Conservation (phyloP, 192 early-diverging fungal species). For the Funneliformis geosporum region DNA sequence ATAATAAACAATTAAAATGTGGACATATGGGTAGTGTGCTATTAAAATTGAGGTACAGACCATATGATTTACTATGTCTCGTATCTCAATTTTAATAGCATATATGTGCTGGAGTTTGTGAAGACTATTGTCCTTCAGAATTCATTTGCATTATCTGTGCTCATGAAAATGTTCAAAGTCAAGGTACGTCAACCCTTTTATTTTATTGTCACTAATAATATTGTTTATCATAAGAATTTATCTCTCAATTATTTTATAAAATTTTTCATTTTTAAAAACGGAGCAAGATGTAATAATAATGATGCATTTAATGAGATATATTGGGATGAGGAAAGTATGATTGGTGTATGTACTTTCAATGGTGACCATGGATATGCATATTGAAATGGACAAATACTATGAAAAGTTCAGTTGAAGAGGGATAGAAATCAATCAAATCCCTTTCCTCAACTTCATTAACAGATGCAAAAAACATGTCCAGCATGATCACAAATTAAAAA, state of each 20-base stretch:
- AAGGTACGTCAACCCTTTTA: too few relatives aligned
- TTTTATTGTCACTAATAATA: too few relatives aligned
- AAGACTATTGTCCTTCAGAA: constrained; percentile 38
- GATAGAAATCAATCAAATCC: not conserved
- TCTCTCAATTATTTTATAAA: too few relatives aligned
- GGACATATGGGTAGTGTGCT: too few relatives aligned
- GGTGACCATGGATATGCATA: constrained; percentile 50
- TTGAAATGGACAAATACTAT: constrained; percentile 50
- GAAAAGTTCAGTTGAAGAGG: not conserved
- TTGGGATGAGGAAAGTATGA: constrained; percentile 45
- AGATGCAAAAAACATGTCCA: constrained; percentile 6
- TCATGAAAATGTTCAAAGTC: constrained; percentile 30
- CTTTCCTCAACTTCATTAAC: not conserved
- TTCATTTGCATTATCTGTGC: constrained; percentile 43
- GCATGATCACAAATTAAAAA: not conserved
- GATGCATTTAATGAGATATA: constrained; percentile 25
- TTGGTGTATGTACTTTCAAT: constrained; percentile 54
- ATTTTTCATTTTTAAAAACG: too few relatives aligned
- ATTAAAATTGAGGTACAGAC: too few relatives aligned
- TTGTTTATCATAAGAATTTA: too few relatives aligned
- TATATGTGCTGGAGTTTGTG: constrained; percentile 56
- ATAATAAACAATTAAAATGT: constrained; percentile 43
- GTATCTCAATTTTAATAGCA: too few relatives aligned
- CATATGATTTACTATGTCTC: too few relatives aligned
- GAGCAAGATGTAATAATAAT: too few relatives aligned